Evolutionary conservation across 106 monocot genomes (phyloP).

Genomic region (Xerophyta viscosa): DNA sequence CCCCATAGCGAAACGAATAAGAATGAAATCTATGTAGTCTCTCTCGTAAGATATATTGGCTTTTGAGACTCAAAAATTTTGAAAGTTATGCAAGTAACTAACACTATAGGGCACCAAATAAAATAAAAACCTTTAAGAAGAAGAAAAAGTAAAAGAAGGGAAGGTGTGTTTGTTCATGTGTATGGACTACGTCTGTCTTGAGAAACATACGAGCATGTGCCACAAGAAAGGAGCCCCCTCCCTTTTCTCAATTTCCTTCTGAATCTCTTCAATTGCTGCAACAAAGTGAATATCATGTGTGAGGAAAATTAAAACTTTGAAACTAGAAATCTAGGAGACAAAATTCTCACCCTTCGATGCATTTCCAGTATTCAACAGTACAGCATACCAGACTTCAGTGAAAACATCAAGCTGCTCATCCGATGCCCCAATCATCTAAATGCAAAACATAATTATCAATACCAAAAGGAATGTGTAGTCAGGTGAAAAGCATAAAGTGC

Average conservation of each 20-base stretch:
- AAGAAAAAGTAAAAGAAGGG: too few species aligned
- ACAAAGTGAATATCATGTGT: not conserved
- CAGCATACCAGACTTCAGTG: slow-evolving; percentile 67
- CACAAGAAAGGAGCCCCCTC: slow-evolving; percentile 59
- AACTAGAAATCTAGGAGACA: not conserved
- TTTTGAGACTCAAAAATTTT: too few species aligned
- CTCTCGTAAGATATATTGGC: too few species aligned
- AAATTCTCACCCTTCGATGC: slow-evolving; percentile 32
- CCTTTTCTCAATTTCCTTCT: slow-evolving; percentile 38
- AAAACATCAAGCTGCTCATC: slow-evolving; percentile 91
- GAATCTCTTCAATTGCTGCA: slow-evolving; percentile 44
- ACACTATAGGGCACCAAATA: too few species aligned
- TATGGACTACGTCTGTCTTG: too few species aligned
- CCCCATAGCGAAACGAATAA: too few species aligned
- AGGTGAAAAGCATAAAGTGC: too few species aligned
- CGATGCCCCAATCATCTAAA: slow-evolving; percentile 79
- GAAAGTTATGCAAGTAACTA: too few species aligned
- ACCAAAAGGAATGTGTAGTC: too few species aligned
- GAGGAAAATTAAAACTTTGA: not conserved
- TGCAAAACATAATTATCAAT: not conserved
- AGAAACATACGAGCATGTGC: slow-evolving; percentile 56
- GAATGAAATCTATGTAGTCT: too few species aligned
- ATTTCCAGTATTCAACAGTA: slow-evolving; percentile 41
- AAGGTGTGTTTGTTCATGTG: too few species aligned
- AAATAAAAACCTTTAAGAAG: too few species aligned